These are phyloP conservation scores for Eucalyptus lansdowneana DNA, from an alignment of 345 rosid genomes.

Conservation along the genomic window DNA sequence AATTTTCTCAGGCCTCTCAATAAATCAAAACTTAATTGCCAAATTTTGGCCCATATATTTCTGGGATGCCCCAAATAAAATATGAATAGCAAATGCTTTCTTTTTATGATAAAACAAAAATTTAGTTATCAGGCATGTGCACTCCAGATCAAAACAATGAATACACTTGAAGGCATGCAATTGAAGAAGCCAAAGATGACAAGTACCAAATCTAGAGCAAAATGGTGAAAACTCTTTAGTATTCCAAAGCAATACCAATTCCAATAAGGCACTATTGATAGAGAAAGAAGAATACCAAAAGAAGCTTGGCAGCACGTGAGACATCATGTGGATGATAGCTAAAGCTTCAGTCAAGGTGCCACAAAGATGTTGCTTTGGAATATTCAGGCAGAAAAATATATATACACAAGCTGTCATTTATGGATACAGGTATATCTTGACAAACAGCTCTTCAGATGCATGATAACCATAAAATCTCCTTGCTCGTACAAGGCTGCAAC, in stretches of 20 bases:
- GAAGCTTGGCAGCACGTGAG: conserved; percentile 4
- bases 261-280: not conserved
- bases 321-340: conserved; percentile 5
- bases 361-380: not conserved
- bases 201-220: not conserved
- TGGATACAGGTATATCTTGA: conserved; percentile 93
- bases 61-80: not conserved
- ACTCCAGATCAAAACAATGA: not conserved
- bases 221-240: not conserved
- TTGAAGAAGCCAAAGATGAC: not conserved
- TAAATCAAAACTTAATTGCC: not conserved
- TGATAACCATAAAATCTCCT: conserved; percentile 86
- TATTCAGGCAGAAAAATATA: not conserved
- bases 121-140: not conserved
- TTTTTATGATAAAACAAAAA: not conserved
- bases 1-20: not conserved
- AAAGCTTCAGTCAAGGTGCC: not conserved
- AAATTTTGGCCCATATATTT: not conserved
- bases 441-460: conserved; percentile 72
- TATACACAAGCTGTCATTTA: not conserved
- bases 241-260: not conserved
- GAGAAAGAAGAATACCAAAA: not conserved
- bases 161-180: not conserved
- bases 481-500: conserved; percentile 69
- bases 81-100: not conserved